Evolutionary conservation across 2,329 filamentous ascomycete species (phyloP).

Genomic region (Exserohilum rostratum): DNA sequence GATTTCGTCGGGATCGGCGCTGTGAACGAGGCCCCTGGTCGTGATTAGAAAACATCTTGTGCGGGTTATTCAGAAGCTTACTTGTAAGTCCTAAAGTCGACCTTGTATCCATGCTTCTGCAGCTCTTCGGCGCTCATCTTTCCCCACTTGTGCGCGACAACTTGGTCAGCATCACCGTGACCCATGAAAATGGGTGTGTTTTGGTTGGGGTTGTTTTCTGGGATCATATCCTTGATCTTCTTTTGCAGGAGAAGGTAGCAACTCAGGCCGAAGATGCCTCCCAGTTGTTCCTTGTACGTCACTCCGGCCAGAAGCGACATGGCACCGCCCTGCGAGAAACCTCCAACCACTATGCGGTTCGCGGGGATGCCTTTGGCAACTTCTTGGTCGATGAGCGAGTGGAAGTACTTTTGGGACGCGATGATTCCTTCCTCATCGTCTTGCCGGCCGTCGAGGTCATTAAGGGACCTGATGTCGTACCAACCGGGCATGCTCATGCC

Average conservation of each 20-base stretch:
- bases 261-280: constrained; percentile 85
- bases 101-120: constrained; percentile 71
- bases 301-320: constrained; percentile 83
- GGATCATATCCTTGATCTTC: constrained; percentile 61
- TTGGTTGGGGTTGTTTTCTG: constrained; percentile 63
- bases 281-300: constrained; percentile 75
- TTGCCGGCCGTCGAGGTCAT: constrained; percentile 51
- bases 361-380: constrained; percentile 80
- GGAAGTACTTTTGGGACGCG: constrained; percentile 75
- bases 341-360: constrained; percentile 82
- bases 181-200: constrained; percentile 86
- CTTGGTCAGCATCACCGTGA: constrained; percentile 78
- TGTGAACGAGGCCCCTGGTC: constrained; percentile 72
- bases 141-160: constrained; percentile 75
- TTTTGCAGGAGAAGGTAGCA: constrained; percentile 77
- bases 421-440: constrained; percentile 78
- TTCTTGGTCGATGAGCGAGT: constrained; percentile 78
- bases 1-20: constrained; percentile 77
- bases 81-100: constrained; percentile 78
- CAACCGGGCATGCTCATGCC: constrained; percentile 85
- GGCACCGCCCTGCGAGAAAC: constrained; percentile 86
- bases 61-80: constrained; percentile 50
- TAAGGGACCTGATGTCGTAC: constrained; percentile 72
- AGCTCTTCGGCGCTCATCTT: constrained; percentile 69
- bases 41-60: constrained; percentile 12